phyloP scores from a whole-genome alignment of 2,329 filamentous ascomycete species.

The Cladophialophora immunda region DNA sequence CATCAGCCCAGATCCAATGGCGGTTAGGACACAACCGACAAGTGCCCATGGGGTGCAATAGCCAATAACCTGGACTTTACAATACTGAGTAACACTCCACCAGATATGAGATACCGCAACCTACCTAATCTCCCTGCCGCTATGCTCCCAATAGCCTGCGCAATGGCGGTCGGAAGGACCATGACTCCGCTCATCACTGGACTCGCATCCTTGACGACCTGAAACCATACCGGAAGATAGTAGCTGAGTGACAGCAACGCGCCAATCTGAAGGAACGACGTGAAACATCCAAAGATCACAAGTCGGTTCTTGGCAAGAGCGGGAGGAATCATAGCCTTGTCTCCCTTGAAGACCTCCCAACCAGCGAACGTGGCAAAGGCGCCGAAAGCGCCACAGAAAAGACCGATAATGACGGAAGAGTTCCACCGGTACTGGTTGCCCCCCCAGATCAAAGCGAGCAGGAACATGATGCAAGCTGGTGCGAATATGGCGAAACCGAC shows the following conservation, averaged over 20 bases:
- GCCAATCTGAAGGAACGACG: slow-evolving; percentile 36
- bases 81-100: slow-evolving; percentile 1
- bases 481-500: slow-evolving; percentile 69
- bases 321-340: slow-evolving; percentile 41
- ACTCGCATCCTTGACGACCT: slow-evolving; percentile 40
- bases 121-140: slow-evolving; percentile 34
- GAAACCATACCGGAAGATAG: slow-evolving; percentile 44
- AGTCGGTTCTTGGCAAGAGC: slow-evolving; percentile 36
- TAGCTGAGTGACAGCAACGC: slow-evolving; percentile 39
- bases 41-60: slow-evolving; percentile 43
- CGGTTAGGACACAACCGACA: slow-evolving; percentile 36
- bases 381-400: slow-evolving; percentile 46
- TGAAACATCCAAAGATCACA: slow-evolving; percentile 35
- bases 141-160: slow-evolving; percentile 33
- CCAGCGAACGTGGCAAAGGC: slow-evolving; percentile 44
- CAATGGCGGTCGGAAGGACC: slow-evolving; percentile 39
- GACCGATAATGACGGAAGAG: slow-evolving; percentile 48
- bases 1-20: slow-evolving; percentile 43
- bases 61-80: slow-evolving; percentile 35
- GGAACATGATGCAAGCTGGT: slow-evolving; percentile 37
- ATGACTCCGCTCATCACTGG: slow-evolving; percentile 41
- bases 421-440: slow-evolving; percentile 44
- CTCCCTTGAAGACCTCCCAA: slow-evolving; percentile 42
- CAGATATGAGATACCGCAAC: not conserved
- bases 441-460: slow-evolving; percentile 38